A percentile compares a stretch with the other conserved stretches of the same genome.
Conservation (phyloP, 768 basidiomycete species). For the Agaricus blazei region DNA sequence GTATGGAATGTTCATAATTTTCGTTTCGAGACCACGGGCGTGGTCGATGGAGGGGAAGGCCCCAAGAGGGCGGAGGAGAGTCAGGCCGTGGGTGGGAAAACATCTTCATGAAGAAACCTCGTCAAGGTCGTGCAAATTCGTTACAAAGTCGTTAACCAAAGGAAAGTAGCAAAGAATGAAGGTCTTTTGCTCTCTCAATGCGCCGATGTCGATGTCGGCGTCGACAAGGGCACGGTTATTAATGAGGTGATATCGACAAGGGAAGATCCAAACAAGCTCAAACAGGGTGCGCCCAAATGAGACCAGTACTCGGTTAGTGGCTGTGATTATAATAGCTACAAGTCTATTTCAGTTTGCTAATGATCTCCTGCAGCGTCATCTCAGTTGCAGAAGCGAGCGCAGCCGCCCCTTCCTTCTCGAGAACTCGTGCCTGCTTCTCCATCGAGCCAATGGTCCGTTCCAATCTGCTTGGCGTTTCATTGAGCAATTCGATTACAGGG, state of each 20-base stretch:
- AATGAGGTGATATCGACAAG: constrained; percentile 5
- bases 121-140: constrained; percentile 7
- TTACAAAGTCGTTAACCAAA: not conserved
- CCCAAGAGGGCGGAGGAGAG: constrained; percentile 5
- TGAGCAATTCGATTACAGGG: constrained; percentile 34
- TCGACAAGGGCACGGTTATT: not conserved
- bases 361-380: constrained; percentile 25
- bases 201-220: constrained; percentile 6
- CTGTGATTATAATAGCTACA: not conserved
- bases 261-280: not conserved
- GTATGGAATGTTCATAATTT: constrained; percentile 32
- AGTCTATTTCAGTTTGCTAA: constrained; percentile 18
- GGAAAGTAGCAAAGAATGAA: constrained; percentile 1
- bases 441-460: constrained; percentile 47
- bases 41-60: constrained; percentile 1
- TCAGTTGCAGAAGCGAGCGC: constrained; percentile 15
- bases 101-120: constrained; percentile 2
- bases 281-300: not conserved
- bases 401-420: constrained; percentile 29
- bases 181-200: not conserved
- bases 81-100: constrained; percentile 2
- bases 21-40: constrained; percentile 65
- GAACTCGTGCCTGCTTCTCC: constrained; percentile 48
- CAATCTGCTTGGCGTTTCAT: constrained; percentile 42
- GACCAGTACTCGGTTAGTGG: too few relatives aligned